These are phyloP conservation scores for Lecanosticta acicola DNA, from an alignment of 2,329 filamentous ascomycete species.

Conservation along the genomic window DNA sequence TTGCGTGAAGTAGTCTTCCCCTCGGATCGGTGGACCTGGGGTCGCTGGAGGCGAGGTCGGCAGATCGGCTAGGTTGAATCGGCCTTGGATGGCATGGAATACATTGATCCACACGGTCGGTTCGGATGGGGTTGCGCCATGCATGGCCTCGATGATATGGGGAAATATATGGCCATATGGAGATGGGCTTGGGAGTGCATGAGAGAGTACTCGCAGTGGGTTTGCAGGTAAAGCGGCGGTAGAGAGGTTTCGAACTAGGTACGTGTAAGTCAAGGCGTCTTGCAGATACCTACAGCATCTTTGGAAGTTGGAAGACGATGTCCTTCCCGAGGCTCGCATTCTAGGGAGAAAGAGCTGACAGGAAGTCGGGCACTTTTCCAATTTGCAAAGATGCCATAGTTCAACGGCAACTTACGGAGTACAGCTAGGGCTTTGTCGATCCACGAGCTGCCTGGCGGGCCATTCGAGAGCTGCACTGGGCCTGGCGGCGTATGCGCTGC, in stretches of 20 bases:
- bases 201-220: constrained; percentile 53
- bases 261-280: constrained; percentile 1
- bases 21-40: constrained; percentile 46
- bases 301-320: too few relatives aligned
- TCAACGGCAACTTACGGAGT: constrained; percentile 24
- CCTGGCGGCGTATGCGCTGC: background rate
- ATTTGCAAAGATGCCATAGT: too few relatives aligned
- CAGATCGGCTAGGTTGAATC: constrained; percentile 57
- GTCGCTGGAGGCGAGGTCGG: constrained; percentile 59
- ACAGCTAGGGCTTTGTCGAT: constrained; percentile 26
- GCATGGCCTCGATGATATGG: constrained; percentile 51
- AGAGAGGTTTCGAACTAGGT: constrained; percentile 36
- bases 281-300: constrained; percentile 2
- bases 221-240: constrained; percentile 31
- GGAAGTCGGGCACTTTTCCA: too few relatives aligned
- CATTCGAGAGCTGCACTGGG: constrained; percentile 1
- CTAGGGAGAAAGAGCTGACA: too few relatives aligned
- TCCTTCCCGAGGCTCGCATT: too few relatives aligned
- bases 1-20: constrained; percentile 57
- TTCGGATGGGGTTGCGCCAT: constrained; percentile 46
- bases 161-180: constrained; percentile 48
- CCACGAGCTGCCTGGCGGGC: constrained; percentile 17
- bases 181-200: constrained; percentile 55
- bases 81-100: constrained; percentile 57
- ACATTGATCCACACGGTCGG: constrained; percentile 58